Base-by-base conservation (phyloP, 345 rosid genomes). In the Rhizophora mangle region DNA sequence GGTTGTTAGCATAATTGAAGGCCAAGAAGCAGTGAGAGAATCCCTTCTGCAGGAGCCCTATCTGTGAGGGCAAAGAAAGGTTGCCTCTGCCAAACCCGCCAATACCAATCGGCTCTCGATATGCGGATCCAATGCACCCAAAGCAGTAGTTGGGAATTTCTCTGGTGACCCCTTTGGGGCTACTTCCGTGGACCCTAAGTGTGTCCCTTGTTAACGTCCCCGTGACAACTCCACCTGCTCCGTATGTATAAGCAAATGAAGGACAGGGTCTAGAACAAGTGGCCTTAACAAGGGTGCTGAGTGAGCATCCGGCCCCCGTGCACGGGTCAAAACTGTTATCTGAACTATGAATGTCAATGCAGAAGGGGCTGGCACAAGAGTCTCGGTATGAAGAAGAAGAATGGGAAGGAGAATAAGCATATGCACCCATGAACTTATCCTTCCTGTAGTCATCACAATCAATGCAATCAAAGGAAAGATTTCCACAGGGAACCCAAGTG, bases 401-500 rank as follows among this genome's bases (percentile, higher is more conserved):
- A 18, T 60, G 66, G 47, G 89, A 82, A 76, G 96, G 89, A 60
- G 92, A 88, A 72, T 88, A 93, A 6, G 77, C 65, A 29, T 43
- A 43, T 13, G 49, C 49, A 43, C 18, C 20, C 55, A 57, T 51
- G 24, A 68, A 53, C 79, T 80, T 85, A 62, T 67, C 73, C 61
- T 75, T 84, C 69, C 82, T 81, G 51, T 75, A 84, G 66, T 87
- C 91, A 74, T 85, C 85, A 70, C 98, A 92, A 53, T 85, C 87
- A 3, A 87, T 73, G 70, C 98, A 92, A 71, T 87, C 87, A 56
- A 92, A 90, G 51, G 89, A 74, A 63, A 87, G 46, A 79, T 87
- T 85, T 22, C 96, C 95, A 62, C 96, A 92, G 24, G 98, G 96
- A 65, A 86, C 96, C 98, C 98, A 92, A 68, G 86, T 85, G 52